Evolutionary conservation across 2,329 filamentous ascomycete species (phyloP), one percentile per base, ranked within the genome.

Genomic region (Rutstroemia sp.): DNA sequence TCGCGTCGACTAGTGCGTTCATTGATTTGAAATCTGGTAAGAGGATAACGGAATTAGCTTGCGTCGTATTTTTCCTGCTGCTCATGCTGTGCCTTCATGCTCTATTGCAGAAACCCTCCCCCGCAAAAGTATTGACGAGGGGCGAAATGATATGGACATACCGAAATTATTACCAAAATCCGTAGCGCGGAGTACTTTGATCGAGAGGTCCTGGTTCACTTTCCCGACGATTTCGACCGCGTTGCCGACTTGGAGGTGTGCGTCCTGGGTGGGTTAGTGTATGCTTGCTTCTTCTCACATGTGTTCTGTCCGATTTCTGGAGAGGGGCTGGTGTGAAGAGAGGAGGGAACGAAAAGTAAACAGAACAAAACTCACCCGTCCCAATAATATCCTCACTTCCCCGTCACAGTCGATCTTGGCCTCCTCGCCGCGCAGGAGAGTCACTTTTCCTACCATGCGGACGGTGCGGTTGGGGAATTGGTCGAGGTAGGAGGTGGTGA

Each of bases 381-480:
- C 91, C 62, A 97, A 71, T 18, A 87, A 75, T 2, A 90, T 77
- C 0, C 85, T 88, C 25, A 96, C 81, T 21, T 83, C 80, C 0
- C 92, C 92, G 25, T 84, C 86, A 5, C 90, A 86, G 57, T 96
- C 90, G 30, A 97, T 80, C 5, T 84, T 83, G 0, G 91, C 92
- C 51, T 82, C 80, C 52, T 94, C 88, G 63, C 92, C 92, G 52
- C 86, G 85, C 23, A 97, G 78, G 66, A 94, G 86, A 4, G 82
- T 81, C 48, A 97, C 91, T 66, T 87, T 91, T 66, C 94, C 94
- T 5, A 95, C 79, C 55, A 97, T 78, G 65, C 91, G 91, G 61
- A 97, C 88, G 60, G 88, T 88, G 62, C 82, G 80, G 63, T 79
- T 78, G 63, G 85, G 78, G 74, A 92, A 95, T 67, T 79, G 79